Evolutionary conservation across 2,329 filamentous ascomycete genomes (phyloP).

Genomic region (Colletotrichum sp.): DNA sequence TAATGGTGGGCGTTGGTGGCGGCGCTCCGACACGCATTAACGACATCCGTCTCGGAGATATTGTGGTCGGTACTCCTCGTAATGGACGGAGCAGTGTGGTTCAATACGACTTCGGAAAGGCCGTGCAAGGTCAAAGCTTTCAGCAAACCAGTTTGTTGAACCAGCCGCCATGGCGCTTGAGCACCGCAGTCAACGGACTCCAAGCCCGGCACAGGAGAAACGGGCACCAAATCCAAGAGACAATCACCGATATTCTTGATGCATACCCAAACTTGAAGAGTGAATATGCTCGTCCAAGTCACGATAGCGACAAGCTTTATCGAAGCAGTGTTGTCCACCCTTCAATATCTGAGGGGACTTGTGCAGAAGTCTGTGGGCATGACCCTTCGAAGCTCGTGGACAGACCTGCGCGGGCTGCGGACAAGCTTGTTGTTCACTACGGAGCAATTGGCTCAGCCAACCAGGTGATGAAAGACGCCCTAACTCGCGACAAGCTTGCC

Average conservation of each 20-base stretch:
- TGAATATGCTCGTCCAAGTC: slow-evolving; percentile 13
- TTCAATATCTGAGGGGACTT: neutral
- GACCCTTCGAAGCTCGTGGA: neutral
- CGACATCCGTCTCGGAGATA: slow-evolving; percentile 35
- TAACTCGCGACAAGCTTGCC: neutral
- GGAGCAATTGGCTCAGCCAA: slow-evolving; percentile 21
- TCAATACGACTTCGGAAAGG: slow-evolving; percentile 31
- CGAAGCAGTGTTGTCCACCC: neutral
- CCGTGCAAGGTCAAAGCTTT: slow-evolving; percentile 22
- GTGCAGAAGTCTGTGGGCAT: neutral
- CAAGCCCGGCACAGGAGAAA: slow-evolving; percentile 5
- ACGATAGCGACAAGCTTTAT: slow-evolving; percentile 14
- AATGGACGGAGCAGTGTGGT: slow-evolving; percentile 24
- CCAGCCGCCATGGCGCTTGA: slow-evolving; percentile 21
- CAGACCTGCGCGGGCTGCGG: neutral
- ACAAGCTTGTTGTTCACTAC: neutral
- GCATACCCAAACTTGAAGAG: slow-evolving; percentile 6
- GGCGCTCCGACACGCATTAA: slow-evolving; percentile 36
- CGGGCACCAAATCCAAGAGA: slow-evolving; percentile 20
- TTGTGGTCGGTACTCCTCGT: slow-evolving; percentile 5
- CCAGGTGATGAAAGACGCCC: slow-evolving; percentile 26
- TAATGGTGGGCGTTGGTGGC: slow-evolving; percentile 40
- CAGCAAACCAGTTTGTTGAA: slow-evolving; percentile 18
- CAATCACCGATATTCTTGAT: neutral
- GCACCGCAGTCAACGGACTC: slow-evolving; percentile 14